Conservation (phyloP, 371 early-diverging fungal species). For the Mucor velutinosus region DNA sequence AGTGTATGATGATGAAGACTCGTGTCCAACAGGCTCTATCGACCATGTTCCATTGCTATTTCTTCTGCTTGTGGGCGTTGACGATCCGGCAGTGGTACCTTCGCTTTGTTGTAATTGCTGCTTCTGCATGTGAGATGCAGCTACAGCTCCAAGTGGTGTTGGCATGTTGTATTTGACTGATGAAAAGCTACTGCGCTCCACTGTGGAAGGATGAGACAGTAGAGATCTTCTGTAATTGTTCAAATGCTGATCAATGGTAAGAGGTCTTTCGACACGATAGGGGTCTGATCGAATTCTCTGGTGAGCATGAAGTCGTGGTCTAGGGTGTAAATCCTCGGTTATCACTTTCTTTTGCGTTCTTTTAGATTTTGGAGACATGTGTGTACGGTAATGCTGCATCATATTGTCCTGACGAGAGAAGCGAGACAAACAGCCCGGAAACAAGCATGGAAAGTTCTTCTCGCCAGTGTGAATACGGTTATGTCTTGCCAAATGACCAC, state of each 20-base stretch:
- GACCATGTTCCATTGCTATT: slow-evolving; percentile 1
- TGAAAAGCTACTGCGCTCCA: slow-evolving; percentile 1
- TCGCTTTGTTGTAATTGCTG: slow-evolving; percentile 5
- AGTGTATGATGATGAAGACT: slow-evolving; percentile 1
- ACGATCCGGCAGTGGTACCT: neutral
- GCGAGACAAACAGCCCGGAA: slow-evolving; percentile 76
- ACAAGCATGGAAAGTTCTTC: slow-evolving; percentile 85
- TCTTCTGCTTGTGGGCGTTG: slow-evolving; percentile 2
- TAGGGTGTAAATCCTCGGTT: slow-evolving; percentile 36
- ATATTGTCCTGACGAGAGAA: slow-evolving; percentile 92
- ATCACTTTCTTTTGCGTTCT: slow-evolving; percentile 46
- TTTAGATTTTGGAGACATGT: slow-evolving; percentile 75
- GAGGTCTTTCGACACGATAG: slow-evolving; percentile 39
- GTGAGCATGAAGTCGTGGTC: slow-evolving; percentile 45
- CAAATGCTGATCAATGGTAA: slow-evolving; percentile 51
- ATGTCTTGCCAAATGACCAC: slow-evolving; percentile 88
- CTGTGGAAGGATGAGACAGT: neutral
- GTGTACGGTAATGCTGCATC: slow-evolving; percentile 90
- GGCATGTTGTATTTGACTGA: slow-evolving; percentile 23
- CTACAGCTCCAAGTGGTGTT: slow-evolving; percentile 22
- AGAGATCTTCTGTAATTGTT: slow-evolving; percentile 42
- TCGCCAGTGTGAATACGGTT: slow-evolving; percentile 92
- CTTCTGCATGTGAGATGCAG: slow-evolving; percentile 17
- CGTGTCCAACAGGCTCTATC: slow-evolving; percentile 4
- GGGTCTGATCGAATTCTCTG: slow-evolving; percentile 49